Evolutionary conservation across 257 asterid species (phyloP).

Genomic region (Phtheirospermum japonicum): DNA sequence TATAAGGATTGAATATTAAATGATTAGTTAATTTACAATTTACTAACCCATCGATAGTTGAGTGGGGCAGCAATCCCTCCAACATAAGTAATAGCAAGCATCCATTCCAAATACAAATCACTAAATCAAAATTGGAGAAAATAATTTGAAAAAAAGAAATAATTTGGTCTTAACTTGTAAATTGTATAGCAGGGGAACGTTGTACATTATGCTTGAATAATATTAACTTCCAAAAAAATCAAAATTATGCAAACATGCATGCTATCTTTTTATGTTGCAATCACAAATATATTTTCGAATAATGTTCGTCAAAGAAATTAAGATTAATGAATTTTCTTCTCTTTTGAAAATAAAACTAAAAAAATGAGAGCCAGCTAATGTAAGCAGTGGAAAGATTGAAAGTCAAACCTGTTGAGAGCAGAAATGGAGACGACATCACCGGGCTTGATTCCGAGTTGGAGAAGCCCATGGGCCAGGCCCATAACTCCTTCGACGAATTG

Average conservation of each 20-base stretch:
- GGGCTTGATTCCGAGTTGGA: slow-evolving; percentile 64
- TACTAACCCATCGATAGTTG: slow-evolving; percentile 83
- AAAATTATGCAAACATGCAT: slow-evolving; percentile 12
- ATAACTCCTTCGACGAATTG: slow-evolving; percentile 67
- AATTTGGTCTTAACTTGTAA: not conserved
- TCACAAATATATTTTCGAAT: no score
- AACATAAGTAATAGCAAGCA: slow-evolving; percentile 74
- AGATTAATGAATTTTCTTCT: no score
- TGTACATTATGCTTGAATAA: slow-evolving; percentile 2
- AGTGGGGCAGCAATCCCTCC: slow-evolving; percentile 94
- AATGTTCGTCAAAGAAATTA: not conserved
- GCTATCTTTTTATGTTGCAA: not conserved
- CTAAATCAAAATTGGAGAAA: slow-evolving; percentile 36
- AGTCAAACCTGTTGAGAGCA: slow-evolving; percentile 71
- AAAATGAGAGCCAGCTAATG: not conserved
- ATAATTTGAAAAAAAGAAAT: not conserved
- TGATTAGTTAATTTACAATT: slow-evolving; percentile 6
- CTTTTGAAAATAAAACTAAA: not conserved
- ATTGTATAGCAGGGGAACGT: not conserved
- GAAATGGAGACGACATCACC: slow-evolving; percentile 85
- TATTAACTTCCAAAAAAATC: not conserved
- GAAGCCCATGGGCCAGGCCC: slow-evolving; percentile 56
- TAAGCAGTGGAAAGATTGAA: not conserved
- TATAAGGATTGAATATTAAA: no score
- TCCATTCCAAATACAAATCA: slow-evolving; percentile 83